phyloP scores from a whole-genome alignment of 495 filamentous ascomycete genomes.

The Aspergillus carlsbadensis region DNA sequence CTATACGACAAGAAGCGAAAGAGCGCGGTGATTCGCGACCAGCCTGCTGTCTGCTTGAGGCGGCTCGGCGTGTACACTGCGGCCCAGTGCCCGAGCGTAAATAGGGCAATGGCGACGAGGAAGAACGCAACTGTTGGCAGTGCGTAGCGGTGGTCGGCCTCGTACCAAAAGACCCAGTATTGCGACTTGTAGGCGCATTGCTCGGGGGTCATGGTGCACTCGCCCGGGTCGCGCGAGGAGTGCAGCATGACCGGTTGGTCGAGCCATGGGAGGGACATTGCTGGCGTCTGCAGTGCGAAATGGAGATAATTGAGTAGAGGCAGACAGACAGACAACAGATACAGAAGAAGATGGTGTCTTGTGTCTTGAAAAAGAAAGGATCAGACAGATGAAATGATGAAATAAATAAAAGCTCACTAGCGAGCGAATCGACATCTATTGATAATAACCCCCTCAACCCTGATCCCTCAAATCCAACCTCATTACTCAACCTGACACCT shows the following conservation, averaged over 20 bases:
- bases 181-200: constrained; percentile 43
- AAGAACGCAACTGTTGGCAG: constrained; percentile 51
- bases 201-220: constrained; percentile 42
- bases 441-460: too few relatives aligned
- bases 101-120: constrained; percentile 18
- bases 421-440: too few relatives aligned
- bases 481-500: too few relatives aligned
- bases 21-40: constrained; percentile 16
- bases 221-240: constrained; percentile 36
- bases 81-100: constrained; percentile 44
- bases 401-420: too few relatives aligned
- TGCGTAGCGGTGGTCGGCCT: constrained; percentile 53
- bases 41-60: constrained; percentile 23
- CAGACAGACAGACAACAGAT: too few relatives aligned
- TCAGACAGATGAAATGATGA: too few relatives aligned
- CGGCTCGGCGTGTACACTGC: constrained; percentile 20
- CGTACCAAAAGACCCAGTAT: constrained; percentile 54
- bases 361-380: too few relatives aligned
- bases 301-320: too few relatives aligned
- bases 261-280: constrained; percentile 37
- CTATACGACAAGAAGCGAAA: constrained; percentile 24
- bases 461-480: too few relatives aligned
- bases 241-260: constrained; percentile 49
- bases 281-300: too few relatives aligned
- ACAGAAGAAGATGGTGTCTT: too few relatives aligned